These are phyloP conservation scores for Takashimella koratensis DNA, from an alignment of 1,284 basidiomycete species.

Conservation along the genomic window DNA sequence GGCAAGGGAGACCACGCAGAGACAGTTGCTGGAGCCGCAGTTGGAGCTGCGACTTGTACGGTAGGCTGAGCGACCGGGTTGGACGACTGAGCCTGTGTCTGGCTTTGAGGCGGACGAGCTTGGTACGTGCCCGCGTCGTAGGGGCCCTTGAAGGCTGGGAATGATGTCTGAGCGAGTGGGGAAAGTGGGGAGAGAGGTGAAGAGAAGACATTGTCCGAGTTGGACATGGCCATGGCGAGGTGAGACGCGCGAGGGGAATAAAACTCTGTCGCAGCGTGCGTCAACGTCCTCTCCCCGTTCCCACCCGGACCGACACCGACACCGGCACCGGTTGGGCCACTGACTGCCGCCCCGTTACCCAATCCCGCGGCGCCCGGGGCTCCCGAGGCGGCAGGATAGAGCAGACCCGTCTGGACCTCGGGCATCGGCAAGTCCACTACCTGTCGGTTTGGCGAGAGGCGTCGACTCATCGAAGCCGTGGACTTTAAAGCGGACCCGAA, in stretches of 20 bases:
- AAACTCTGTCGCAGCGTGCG: conserved; percentile 34
- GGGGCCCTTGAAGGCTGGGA: too few species aligned
- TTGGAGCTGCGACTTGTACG: too few species aligned
- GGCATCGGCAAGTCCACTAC: conserved; percentile 19
- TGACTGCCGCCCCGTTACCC: neutral
- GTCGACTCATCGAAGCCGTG: conserved; percentile 25
- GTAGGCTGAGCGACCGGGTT: too few species aligned
- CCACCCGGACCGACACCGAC: neutral
- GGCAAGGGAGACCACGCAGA: too few species aligned
- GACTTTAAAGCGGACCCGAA: conserved; percentile 53
- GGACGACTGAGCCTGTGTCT: too few species aligned
- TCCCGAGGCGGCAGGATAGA: conserved; percentile 2
- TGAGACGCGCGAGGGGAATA: conserved; percentile 34
- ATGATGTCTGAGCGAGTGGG: too few species aligned
- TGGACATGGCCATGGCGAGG: neutral
- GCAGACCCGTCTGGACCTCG: conserved; percentile 31
- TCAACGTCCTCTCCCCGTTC: neutral
- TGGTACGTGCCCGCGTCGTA: too few species aligned
- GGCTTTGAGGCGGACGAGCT: too few species aligned
- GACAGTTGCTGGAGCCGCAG: too few species aligned
- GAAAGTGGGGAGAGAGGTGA: neutral
- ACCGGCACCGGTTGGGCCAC: neutral
- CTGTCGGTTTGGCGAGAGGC: conserved; percentile 22
- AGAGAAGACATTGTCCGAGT: neutral
- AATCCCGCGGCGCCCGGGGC: neutral